Evolutionary conservation across 1,139 yeast genomes (phyloP), one percentile per base, ranked within the genome.

Genomic region (Candida dubliniensis): DNA sequence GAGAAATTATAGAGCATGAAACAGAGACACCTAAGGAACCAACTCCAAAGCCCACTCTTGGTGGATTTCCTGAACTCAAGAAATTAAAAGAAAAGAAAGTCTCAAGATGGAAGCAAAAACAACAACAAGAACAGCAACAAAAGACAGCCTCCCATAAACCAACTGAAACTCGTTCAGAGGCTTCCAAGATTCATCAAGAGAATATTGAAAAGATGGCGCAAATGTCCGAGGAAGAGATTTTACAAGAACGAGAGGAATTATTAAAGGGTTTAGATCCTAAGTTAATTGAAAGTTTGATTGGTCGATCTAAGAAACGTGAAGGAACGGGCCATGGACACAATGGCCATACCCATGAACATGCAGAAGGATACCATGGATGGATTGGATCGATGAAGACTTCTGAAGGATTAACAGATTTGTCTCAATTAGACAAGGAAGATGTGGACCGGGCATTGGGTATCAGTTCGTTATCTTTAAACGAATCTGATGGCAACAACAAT

Each of bases 1-100:
- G 89, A 8, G 95, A 87, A 47, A 85, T 87, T 36, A 82, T 87
- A 8, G 96, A 87, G 61, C 82, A 76, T 47, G 84, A 82, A 31
- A 68, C 69, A 0, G 66, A 54, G 15, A 64, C 66, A 2, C 74
- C 76, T 0, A 59, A 58, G 36, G 65, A 58, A 12, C 50, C 52
- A 12, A 24, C 40, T 10, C 57, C 61, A 8, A 46, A 46, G 1
- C 51, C 52, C 6, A 48, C 50, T 36, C 15, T 41, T 5, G 46
- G 58, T 35, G 83, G 82, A 31, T 79, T 77, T 51, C 83, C 83
- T 0, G 62, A 56, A 31, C 66, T 71, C 15, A 62, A 54, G 10
- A 60, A 50, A 36, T 50, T 61, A 32, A 60, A 50, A 44, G 52
- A 50, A 41, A 55, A 54, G 46, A 60, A 56, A 48, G 56, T 46